These are phyloP conservation scores for Pouteria glomerata DNA, from an alignment of 148 eudicot species.

Conservation along the genomic window DNA sequence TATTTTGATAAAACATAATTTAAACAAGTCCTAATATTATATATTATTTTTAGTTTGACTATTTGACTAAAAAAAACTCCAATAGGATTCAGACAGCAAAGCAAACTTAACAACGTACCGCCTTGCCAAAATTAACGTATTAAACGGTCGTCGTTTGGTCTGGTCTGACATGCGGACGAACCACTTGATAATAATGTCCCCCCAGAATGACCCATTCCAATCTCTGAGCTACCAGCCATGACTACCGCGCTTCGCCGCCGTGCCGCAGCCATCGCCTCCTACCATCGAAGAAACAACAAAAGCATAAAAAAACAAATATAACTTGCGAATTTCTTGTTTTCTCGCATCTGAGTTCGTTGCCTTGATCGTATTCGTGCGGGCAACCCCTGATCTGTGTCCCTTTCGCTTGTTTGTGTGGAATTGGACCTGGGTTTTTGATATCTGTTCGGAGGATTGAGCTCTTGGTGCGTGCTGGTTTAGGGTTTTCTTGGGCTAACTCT, in stretches of 20 bases:
- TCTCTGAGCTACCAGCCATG: neutral
- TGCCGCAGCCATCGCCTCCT: neutral
- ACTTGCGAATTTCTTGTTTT: neutral
- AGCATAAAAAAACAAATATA: too few species aligned
- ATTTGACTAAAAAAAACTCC: too few species aligned
- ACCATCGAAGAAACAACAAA: neutral
- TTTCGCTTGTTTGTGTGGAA: constrained; percentile 10
- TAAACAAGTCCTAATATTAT: too few species aligned
- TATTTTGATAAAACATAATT: too few species aligned
- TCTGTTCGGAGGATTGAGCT: constrained; percentile 18
- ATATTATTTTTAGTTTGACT: too few species aligned
- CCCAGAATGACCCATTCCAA: neutral
- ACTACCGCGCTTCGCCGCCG: neutral
- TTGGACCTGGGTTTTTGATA: constrained; percentile 16
- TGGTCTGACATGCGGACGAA: neutral
- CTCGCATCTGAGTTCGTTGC: constrained; percentile 13
- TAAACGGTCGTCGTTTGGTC: constrained; percentile 5
- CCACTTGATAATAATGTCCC: too few species aligned
- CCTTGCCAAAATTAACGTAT: neutral
- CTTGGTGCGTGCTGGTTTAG: constrained; percentile 7
- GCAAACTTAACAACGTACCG: neutral
- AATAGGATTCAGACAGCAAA: too few species aligned
- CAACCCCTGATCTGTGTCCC: constrained; percentile 32
- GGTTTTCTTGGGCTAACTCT: constrained; percentile 20
- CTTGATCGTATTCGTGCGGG: constrained; percentile 6